Base-by-base conservation (phyloP, 768 basidiomycete species). In the Boletus vinaceobasis region DNA sequence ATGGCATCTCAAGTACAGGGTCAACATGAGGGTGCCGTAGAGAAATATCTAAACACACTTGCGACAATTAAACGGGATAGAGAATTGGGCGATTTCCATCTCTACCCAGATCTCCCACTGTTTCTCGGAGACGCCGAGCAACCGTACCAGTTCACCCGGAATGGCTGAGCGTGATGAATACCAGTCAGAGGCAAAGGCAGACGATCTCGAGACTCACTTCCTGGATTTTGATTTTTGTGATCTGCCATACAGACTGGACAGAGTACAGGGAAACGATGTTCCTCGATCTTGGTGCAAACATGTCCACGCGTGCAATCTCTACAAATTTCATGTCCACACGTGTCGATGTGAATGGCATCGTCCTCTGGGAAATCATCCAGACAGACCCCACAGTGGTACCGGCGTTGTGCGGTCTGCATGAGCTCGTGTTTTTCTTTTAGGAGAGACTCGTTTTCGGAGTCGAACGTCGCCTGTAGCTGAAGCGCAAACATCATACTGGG, bases 351-450 rank as follows among this genome's bases (percentile, higher is more conserved):
- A n/a, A 78, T 72, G 2, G 75, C 73, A 35, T 71, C 66, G 43
- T 80, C 77, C 42, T 75, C 73, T 0, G 76, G 72, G 44, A 71
- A 70, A 23, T 73, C 63, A 9, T 87, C 85, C 45, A 80, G 65
- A 65, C 86, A 88, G 39, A 87, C 65, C 9, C 75, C 74, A 57
- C 86, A 88, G 37, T 76, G 69, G 57, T 83, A 84, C 26, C 58
- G 68, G 10, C 62, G 68, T 48, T 76, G 79, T 3, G 61, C 62
- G 5, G 53, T 51, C 11, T 43, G 63, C 26, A 61, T 48, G 5
- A 79, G 72, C 1, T 63, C 61, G 4, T 57, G 48, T 23, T 61
- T 60, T 55, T 82, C 74, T 4, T 48, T 58, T 5, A 64, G 48
- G 29, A 82, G 67, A 2, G 56, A 55, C 0, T 56, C 45, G 49